Percentiles rank a stretch among this genome's conserved stretches.
Conservation (phyloP, 176 grass and related monocot genomes). For the Lolium multiflorum region DNA sequence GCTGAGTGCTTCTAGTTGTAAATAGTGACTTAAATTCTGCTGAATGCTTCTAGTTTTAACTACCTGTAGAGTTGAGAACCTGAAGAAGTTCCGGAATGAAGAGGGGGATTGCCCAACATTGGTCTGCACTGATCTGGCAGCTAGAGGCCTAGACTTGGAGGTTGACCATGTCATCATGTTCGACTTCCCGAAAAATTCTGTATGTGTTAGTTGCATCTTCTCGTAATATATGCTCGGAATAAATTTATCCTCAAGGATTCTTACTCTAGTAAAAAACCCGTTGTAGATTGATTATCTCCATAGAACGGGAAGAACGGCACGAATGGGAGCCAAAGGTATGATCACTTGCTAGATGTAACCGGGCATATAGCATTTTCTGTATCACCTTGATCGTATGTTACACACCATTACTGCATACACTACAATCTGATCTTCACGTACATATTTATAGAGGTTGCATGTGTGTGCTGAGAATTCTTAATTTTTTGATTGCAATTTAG, state of each 20-base stretch:
- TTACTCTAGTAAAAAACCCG: neutral
- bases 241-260: neutral
- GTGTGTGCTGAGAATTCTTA: neutral
- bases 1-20: neutral
- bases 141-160: slow-evolving; percentile 90
- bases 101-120: slow-evolving; percentile 95
- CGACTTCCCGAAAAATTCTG: slow-evolving; percentile 93
- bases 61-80: slow-evolving; percentile 86
- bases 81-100: slow-evolving; percentile 97
- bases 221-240: slow-evolving; percentile 20
- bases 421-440: neutral
- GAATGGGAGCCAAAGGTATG: slow-evolving; percentile 99
- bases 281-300: slow-evolving; percentile 97
- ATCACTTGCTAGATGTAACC: slow-evolving; percentile 5
- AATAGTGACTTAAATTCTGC: neutral
- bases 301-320: slow-evolving; percentile 94
- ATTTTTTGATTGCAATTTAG: neutral
- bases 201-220: slow-evolving; percentile 49
- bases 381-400: neutral
- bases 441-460: neutral
- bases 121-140: slow-evolving; percentile 95
- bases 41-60: slow-evolving; percentile 17
- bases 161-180: slow-evolving; percentile 99
- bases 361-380: neutral
- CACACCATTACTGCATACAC: neutral